Percentiles rank a stretch among this genome's conserved stretches.
Conservation (phyloP, 2,329 filamentous ascomycete genomes). For the Alternaria angustiovoidea region DNA sequence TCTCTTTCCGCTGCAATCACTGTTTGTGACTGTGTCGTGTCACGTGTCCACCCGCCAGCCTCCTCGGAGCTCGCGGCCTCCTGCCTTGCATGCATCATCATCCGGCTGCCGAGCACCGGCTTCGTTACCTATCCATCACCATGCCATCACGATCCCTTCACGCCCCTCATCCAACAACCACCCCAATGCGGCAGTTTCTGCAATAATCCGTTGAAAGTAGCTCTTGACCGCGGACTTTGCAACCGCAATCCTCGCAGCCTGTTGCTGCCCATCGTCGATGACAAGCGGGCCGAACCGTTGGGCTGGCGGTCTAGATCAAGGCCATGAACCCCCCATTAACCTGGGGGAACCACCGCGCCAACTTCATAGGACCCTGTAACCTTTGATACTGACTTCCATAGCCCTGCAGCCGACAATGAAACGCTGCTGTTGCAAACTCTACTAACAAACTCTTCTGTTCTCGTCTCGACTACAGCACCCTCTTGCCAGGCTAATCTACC, state of each 20-base stretch:
- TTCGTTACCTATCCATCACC: not conserved
- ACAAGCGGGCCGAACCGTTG: slow-evolving; percentile 19
- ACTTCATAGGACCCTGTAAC: not conserved
- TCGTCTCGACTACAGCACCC: not conserved
- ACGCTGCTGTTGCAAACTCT: slow-evolving; percentile 4
- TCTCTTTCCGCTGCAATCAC: not conserved
- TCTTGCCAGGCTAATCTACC: not conserved
- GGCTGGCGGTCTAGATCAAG: slow-evolving; percentile 14
- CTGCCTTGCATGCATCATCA: not conserved
- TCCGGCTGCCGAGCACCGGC: slow-evolving; percentile 1
- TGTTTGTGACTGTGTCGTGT: not conserved
- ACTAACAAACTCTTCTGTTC: not conserved
- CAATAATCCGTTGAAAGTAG: slow-evolving; percentile 7
- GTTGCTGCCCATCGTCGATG: slow-evolving; percentile 6
- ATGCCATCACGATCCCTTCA: not conserved
- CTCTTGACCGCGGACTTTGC: slow-evolving; percentile 9
- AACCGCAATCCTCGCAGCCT: slow-evolving; percentile 14
- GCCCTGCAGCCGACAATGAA: not conserved
- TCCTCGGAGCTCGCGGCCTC: not conserved
- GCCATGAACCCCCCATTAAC: slow-evolving; percentile 5
- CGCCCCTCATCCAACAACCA: not conserved
- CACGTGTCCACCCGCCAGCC: not conserved
- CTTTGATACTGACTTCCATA: not conserved
- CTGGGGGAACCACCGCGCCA: not conserved
- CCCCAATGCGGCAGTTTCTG: slow-evolving; percentile 12